Conservation (phyloP, 306 rosid species). For the Sesbania bispinosa region DNA sequence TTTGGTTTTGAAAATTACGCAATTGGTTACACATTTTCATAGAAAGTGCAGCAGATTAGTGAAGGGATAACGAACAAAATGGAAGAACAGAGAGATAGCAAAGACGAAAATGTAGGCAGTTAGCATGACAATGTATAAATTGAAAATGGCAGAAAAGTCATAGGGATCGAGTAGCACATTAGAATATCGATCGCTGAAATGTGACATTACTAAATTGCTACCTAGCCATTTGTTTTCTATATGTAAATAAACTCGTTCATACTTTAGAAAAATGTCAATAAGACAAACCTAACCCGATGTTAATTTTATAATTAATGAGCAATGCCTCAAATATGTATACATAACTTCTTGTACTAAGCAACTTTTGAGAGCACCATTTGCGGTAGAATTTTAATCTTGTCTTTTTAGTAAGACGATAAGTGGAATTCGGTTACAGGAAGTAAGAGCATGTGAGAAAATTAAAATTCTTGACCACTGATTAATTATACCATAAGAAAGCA, state of each 20-base stretch:
- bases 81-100: neutral
- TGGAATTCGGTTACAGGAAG: constrained; percentile 4
- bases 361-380: constrained; percentile 16
- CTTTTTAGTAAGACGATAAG: neutral
- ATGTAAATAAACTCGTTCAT: too few species aligned
- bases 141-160: constrained; percentile 27
- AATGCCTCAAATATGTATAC: neutral
- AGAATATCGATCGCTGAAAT: constrained; percentile 12
- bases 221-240: too few species aligned
- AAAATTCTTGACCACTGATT: constrained; percentile 8
- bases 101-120: constrained; percentile 18
- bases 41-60: constrained; percentile 24
- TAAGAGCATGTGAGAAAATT: neutral
- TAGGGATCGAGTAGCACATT: neutral
- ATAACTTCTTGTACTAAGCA: constrained; percentile 12
- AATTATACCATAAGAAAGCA: neutral
- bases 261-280: too few species aligned
- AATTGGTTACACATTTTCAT: neutral
- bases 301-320: constrained; percentile 5
- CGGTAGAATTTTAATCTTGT: constrained; percentile 30
- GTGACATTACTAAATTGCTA: neutral
- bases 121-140: neutral
- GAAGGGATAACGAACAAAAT: constrained; percentile 30
- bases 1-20: neutral
- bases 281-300: constrained; percentile 24